Evolutionary conservation across 495 filamentous ascomycete genomes (phyloP), one percentile per base, ranked within the genome.

Genomic region (Penicillium parvum): DNA sequence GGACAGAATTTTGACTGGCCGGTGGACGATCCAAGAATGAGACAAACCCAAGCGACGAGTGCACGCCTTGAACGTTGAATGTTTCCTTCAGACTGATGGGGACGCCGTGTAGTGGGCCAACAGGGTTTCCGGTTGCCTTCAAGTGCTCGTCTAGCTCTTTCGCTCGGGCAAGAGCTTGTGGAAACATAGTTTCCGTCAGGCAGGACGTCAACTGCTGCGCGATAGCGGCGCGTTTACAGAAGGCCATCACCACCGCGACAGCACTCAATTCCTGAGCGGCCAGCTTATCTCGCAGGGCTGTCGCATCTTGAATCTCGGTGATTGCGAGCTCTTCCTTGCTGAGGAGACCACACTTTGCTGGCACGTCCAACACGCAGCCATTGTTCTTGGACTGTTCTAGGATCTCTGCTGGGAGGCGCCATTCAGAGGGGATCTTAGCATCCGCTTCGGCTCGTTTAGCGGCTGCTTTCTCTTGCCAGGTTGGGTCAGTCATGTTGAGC

Each of bases 101-200:
- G 4, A 85, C 43, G 18, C 82, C 82, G 44, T 84, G 80, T 0
- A 85, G 61, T 0, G 79, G 79, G 1, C 82, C 82, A 18, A 81
- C 58, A 10, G 71, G 63, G 20, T 69, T 69, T 0, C 60, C 53
- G 1, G 56, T 54, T 9, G 49, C 43, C 14, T 32, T 17, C 7
- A 70, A 35, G 38, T 69, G 50, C 4, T 55, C 52, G 43, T 75
- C 72, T 3, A 72, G 43, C 25, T 64, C 43, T 27, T 52, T 53
- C 0, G 71, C 71, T 16, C 50, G 53, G 19, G 43, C 35, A 7
- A 75, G 46, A 7, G 68, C 71, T 15, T 55, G 32, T 6, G 61
- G 46, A 6, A 78, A 75, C 6, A 84, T 60, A 2, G 82, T 63
- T 50, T 85, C 81, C 3, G 81, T 81, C n/a, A 81, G 50, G 52